A percentile compares a stretch with the other conserved stretches of the same genome.
These are phyloP conservation scores for Diaporthe citrichinensis DNA, from an alignment of 2,329 filamentous ascomycete species.

Conservation along the genomic window DNA sequence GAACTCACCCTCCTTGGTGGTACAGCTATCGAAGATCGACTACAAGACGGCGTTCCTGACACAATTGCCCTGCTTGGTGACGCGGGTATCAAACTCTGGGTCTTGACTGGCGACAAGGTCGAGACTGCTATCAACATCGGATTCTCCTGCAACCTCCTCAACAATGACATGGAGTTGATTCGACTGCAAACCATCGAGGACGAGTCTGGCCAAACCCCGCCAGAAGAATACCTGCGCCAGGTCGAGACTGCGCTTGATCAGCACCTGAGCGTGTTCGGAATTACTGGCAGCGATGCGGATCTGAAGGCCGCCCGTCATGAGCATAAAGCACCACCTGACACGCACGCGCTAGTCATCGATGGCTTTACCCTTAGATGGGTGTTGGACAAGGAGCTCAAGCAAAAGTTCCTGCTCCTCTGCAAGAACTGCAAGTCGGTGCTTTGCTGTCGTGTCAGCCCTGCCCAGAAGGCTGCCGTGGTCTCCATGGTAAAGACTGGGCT, in stretches of 20 bases:
- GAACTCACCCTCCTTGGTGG: conserved; percentile 90
- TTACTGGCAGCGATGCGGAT: conserved; percentile 89
- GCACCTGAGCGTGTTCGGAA: conserved; percentile 78
- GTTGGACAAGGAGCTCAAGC: conserved; percentile 84
- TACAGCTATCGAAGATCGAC: conserved; percentile 95
- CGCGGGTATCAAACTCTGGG: conserved; percentile 98
- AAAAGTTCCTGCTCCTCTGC: conserved; percentile 94
- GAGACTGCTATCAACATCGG: conserved; percentile 99
- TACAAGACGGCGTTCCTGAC: conserved; percentile 97
- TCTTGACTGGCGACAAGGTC: conserved; percentile 97
- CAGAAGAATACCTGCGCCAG: conserved; percentile 66
- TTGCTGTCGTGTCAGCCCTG: conserved; percentile 96
- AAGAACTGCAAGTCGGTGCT: conserved; percentile 97
- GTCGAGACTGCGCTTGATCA: conserved; percentile 82
- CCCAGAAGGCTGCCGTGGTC: conserved; percentile 97
- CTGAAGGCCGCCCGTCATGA: conserved; percentile 83
- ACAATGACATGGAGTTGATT: conserved; percentile 98
- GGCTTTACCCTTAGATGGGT: conserved; percentile 93
- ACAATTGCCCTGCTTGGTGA: conserved; percentile 91
- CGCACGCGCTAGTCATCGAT: conserved; percentile 94
- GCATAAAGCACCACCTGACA: conserved; percentile 88
- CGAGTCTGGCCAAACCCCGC: conserved; percentile 62
- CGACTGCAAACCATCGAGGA: conserved; percentile 89
- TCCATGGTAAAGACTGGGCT: conserved; percentile 94
- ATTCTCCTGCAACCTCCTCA: conserved; percentile 97